Evolutionary conservation across 768 basidiomycete species (phyloP), one percentile per base, ranked within the genome.

Genomic region (Tricholoma bakamatsutake): DNA sequence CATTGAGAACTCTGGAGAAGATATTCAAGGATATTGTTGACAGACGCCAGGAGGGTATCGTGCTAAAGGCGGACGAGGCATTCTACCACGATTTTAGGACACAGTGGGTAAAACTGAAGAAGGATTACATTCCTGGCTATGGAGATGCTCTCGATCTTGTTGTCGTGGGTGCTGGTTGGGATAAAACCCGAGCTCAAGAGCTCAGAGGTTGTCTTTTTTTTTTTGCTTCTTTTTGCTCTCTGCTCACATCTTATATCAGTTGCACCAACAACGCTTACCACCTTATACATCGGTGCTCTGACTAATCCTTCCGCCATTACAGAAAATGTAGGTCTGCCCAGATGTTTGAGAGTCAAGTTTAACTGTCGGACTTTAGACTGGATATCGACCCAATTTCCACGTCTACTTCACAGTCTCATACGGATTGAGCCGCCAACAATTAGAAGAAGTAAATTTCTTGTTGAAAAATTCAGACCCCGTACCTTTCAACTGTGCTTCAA

Each of bases 51-150:
- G 88, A 90, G 64, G 88, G 90, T 0, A 64, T 93, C 0, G 84
- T 96, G 1, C 73, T 96, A 53, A 96, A 96, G 65, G 83, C 87
- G 0, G 83, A 79, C 4, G 77, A 80, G 21, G 85, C 87, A 0
- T 59, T 51, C 2, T 95, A 96, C 66, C 84, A 85, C 56, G 85
- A 87, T 61, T 74, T 67, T 61, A 69, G 63, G 5, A 70, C 76
- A 56, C 85, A 86, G 13, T 96, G 93, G 93, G 84, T 94, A 28
- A 96, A 97, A 71, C 63, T 92, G 49, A 92, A 93, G 74, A 83
- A 79, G 64, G 94, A 98, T 66, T 96, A 96, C 59, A 91, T 98
- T 37, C 83, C 84, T 1, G 87, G 87, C 4, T 78, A 87, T 45
- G 91, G 92, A 0, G 94, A 98, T 67, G 79, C 82, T 4, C 61